Conservation (phyloP, 176 grass and related monocot genomes). For the Ampelocalamus luodianensis region DNA sequence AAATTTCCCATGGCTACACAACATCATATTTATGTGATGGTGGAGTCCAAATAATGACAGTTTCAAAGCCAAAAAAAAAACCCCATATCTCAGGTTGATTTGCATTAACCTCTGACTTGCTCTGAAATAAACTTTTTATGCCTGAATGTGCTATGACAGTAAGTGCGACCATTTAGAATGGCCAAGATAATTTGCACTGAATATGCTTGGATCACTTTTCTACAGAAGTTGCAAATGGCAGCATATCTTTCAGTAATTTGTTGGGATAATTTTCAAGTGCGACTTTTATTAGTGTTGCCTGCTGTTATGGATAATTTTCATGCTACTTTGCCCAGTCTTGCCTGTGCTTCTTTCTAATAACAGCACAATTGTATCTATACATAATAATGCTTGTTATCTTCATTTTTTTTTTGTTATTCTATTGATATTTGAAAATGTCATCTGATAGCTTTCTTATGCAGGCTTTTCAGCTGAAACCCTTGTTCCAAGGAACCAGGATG, state of each 20-base stretch:
- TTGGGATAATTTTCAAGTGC: not conserved
- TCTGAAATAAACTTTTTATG: not conserved
- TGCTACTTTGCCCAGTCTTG: not conserved
- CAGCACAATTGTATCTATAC: not conserved
- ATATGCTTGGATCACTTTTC: not conserved
- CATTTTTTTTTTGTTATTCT: constrained; percentile 5
- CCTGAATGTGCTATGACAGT: not conserved
- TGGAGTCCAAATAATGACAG: not conserved
- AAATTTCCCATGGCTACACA: not conserved
- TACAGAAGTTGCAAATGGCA: not conserved
- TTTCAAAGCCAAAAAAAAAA: not conserved
- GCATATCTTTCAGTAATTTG: not conserved
- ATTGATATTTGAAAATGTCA: constrained; percentile 21
- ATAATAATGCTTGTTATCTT: constrained; percentile 30
- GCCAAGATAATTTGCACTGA: not conserved
- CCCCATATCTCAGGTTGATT: not conserved
- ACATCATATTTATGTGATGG: not conserved
- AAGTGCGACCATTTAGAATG: not conserved
- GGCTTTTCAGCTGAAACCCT: constrained; percentile 79
- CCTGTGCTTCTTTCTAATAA: constrained; percentile 21
- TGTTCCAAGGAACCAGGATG: constrained; percentile 66
- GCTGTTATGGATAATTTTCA: constrained; percentile 20
- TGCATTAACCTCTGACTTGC: not conserved
- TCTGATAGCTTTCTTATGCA: constrained; percentile 42
- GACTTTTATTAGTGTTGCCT: not conserved